Conservation (phyloP, 257 asterid genomes). For the Paraleonurus japonicus region DNA sequence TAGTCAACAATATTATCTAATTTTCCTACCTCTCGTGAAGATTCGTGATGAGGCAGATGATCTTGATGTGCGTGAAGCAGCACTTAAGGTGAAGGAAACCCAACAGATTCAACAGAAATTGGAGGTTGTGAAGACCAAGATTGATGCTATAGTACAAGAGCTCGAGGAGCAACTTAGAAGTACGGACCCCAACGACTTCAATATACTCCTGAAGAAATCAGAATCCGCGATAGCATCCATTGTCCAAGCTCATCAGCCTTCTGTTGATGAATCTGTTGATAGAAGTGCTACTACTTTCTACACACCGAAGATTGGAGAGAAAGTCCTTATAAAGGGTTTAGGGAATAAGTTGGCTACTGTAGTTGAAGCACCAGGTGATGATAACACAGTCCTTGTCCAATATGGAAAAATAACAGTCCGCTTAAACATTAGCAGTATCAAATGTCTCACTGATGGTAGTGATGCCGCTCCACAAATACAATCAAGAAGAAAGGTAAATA, state of each 20-base stretch:
- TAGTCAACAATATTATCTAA: background rate
- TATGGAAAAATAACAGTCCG: slow-evolving; percentile 82
- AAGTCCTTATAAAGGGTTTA: slow-evolving; percentile 57
- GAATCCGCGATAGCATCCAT: slow-evolving; percentile 66
- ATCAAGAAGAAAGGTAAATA: slow-evolving; percentile 52
- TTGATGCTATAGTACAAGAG: slow-evolving; percentile 54
- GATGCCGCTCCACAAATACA: slow-evolving; percentile 35
- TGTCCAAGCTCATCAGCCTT: slow-evolving; percentile 58
- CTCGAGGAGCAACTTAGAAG: slow-evolving; percentile 62
- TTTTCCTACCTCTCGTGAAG: slow-evolving; percentile 36
- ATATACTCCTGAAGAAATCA: slow-evolving; percentile 58
- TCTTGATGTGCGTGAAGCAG: slow-evolving; percentile 74
- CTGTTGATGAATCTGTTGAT: slow-evolving; percentile 33
- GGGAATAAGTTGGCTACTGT: slow-evolving; percentile 82
- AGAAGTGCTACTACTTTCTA: slow-evolving; percentile 33
- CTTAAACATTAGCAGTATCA: slow-evolving; percentile 41
- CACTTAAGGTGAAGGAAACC: slow-evolving; percentile 72
- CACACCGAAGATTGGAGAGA: slow-evolving; percentile 67
- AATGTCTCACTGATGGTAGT: slow-evolving; percentile 36
- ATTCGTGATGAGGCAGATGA: slow-evolving; percentile 66
- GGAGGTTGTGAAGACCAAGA: slow-evolving; percentile 49
- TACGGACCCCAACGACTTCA: slow-evolving; percentile 41
- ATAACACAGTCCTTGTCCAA: slow-evolving; percentile 72
- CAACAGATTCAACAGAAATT: slow-evolving; percentile 53
- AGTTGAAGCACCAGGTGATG: slow-evolving; percentile 74